These are phyloP conservation scores for Arthrobotrys sinensis DNA, from an alignment of 2,329 filamentous ascomycete species.

Conservation along the genomic window DNA sequence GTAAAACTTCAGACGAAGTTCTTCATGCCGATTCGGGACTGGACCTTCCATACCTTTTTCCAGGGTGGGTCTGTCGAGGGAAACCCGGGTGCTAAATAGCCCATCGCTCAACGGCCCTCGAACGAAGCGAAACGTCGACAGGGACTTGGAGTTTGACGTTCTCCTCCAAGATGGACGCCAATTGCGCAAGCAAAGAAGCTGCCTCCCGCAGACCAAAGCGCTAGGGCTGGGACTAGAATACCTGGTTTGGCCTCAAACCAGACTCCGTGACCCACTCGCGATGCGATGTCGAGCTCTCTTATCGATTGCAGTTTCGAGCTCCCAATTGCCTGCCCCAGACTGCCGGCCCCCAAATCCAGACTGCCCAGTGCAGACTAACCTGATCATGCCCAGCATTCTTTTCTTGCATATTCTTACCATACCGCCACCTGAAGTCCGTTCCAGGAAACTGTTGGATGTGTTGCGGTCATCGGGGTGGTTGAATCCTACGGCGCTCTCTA, in stretches of 20 bases:
- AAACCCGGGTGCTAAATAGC: constrained; percentile 16
- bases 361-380: constrained; percentile 16
- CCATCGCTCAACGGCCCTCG: constrained; percentile 29
- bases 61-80: constrained; percentile 18
- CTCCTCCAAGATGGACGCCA: constrained; percentile 13
- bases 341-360: background rate
- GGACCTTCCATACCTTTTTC: constrained; percentile 9
- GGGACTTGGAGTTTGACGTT: constrained; percentile 28
- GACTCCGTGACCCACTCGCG: constrained; percentile 22
- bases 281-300: constrained; percentile 46
- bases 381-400: constrained; percentile 21
- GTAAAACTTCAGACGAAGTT: constrained; percentile 44
- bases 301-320: constrained; percentile 46
- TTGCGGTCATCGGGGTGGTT: constrained; percentile 17
- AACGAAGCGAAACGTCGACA: constrained; percentile 49
- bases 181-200: constrained; percentile 26
- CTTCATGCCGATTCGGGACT: constrained; percentile 35
- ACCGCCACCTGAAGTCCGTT: background rate
- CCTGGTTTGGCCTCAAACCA: constrained; percentile 25
- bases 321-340: constrained; percentile 12
- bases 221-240: constrained; percentile 1
- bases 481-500: constrained; percentile 49
- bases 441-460: constrained; percentile 28
- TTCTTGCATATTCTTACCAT: constrained; percentile 10
- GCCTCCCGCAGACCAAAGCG: background rate